phyloP scores from a whole-genome alignment of 352 stramenopile species.

The Phytophthora melonis region DNA sequence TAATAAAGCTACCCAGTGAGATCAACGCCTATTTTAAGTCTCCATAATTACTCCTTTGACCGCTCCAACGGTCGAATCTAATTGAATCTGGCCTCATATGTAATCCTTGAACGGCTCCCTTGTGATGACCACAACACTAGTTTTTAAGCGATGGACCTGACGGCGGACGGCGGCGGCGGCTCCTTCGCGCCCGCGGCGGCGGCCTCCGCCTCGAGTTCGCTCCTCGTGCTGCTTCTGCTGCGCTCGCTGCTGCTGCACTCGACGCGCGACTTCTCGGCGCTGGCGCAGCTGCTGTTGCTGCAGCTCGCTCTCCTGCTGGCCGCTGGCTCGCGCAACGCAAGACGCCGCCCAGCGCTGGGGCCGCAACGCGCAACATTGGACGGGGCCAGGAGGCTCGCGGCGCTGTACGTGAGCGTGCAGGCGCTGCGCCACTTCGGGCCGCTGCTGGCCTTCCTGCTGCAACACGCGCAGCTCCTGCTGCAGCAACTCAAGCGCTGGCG shows the following conservation, averaged over 20 bases:
- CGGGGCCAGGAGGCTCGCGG: constrained; percentile 48
- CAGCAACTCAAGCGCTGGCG: constrained; percentile 49
- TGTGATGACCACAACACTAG: constrained; percentile 6
- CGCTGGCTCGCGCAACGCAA: constrained; percentile 14
- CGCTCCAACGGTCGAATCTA: no score
- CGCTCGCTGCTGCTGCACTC: constrained; percentile 27
- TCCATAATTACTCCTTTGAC: no score
- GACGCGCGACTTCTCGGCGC: constrained; percentile 38
- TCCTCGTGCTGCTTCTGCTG: constrained; percentile 32
- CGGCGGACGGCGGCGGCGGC: constrained; percentile 12
- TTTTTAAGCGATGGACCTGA: constrained; percentile 29
- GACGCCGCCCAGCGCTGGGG: constrained; percentile 1
- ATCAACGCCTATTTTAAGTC: no score
- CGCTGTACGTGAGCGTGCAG: constrained; percentile 59
- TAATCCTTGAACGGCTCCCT: no score
- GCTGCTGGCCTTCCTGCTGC: constrained; percentile 77
- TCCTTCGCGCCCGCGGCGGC: neutral
- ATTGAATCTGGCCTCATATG: no score
- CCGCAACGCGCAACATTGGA: constrained; percentile 39
- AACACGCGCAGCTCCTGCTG: constrained; percentile 59
- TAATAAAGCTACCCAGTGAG: no score
- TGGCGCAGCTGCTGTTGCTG: constrained; percentile 48
- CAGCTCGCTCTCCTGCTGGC: constrained; percentile 30
- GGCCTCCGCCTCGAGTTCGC: constrained; percentile 3
- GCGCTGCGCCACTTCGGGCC: constrained; percentile 74